Evolutionary conservation across 78 protist genomes (phyloP), one percentile per base, ranked within the genome.

Genomic region (Dictyostelium brefeldianum): DNA sequence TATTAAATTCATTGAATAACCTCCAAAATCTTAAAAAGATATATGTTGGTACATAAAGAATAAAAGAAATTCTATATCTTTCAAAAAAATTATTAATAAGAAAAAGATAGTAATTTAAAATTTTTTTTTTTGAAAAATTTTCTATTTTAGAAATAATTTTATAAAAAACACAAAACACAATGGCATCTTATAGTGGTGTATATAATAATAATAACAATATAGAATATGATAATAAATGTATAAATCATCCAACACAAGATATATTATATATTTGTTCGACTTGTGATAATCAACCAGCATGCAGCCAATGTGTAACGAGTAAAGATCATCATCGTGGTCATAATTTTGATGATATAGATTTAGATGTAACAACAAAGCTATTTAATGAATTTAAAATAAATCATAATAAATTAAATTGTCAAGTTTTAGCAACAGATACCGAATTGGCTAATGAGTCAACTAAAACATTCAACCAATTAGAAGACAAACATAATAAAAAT

Each of bases 141-240:
- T 36, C 2, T 36, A 36, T 36, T 3, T 36, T 36, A 36, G 2
- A 36, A 36, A 36, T 36, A 36, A 36, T 36, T 36, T 36, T 36
- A 3, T 36, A 36, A 36, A 36, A 36, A 36, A 36, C 43, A 36
- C 1, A 36, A 36, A 36, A 36, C 43, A 3, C n/a, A n/a, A n/a
- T n/a, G n/a, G 43, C 43, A 36, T 36, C 43, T 36, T 2, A 36
- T n/a, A n/a, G n/a, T 36, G 43, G 43, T 36, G 43, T 36, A 36
- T 36, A 36, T 36, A 2, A 1, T 3, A 36, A 36, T 36, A 36
- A 36, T 3, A 36, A 36, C 2, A 36, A 36, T 36, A 36, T 36
- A 2, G 43, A 59, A 59, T 59, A 22, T 59, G 69, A 59, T 59
- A 59, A 59, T 22, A 59, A 59, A 59, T 59, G 69, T 59, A 59